Evolutionary conservation across 1,284 basidiomycete species (phyloP), one percentile per base, ranked within the genome.

Genomic region (Ganoderma leucocontextum): DNA sequence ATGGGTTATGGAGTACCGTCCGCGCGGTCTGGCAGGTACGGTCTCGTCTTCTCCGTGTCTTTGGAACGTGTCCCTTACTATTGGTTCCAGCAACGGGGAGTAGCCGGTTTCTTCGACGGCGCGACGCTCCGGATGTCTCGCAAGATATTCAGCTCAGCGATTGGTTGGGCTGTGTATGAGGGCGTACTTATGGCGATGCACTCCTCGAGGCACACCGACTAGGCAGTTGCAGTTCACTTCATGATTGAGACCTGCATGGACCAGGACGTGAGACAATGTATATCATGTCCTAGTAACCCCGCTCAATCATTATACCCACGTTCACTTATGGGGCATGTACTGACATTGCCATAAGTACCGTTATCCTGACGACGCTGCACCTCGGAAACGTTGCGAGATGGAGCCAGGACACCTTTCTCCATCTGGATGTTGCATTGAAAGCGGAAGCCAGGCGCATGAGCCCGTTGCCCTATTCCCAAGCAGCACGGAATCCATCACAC

Each of bases 81-180:
- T 66, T 53, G 29, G 19, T 69, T 47, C 4, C 74, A 95, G 93
- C 91, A 94, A 85, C 88, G 93, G 12, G 94, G 95, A 0, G 25
- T 90, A 1, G 65, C 75, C 4, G 95, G 95, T 0, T 96, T 96
- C 79, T 95, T 97, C 76, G 94, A 95, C 69, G 96, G 96, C 1
- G 89, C 90, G 25, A 91, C 91, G 1, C 82, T 98, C 52, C 88
- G 96, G 12, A 87, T 97, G 75, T 90, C 92, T 6, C 87, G 96
- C 60, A 98, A 98, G 79, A 90, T 97, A 0, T 82, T 95, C n/a
- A 95, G 94, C 75, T 95, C 94, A 29, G 93, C 91, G 0, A 95
- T 98, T 70, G 95, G 91, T 0, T 98, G 96, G 96, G 93, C 91
- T 0, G 93, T 96, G 1, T 98, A 97, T 75, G 96, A 97, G 80